Conservation (phyloP, 164 flowering plant species). For the Aristolochia californica region DNA sequence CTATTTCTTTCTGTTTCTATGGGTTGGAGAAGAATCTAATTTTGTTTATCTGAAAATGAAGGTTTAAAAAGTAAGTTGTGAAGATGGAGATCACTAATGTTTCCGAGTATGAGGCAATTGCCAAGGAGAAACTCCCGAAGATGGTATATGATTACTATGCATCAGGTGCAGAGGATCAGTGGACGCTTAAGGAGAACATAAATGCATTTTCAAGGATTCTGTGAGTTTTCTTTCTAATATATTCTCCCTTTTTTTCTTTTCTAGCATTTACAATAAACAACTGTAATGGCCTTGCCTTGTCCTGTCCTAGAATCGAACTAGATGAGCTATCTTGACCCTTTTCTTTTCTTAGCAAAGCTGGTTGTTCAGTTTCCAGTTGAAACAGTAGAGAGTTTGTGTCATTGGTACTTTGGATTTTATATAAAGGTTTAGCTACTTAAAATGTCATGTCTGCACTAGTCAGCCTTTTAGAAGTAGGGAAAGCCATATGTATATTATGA, state of each 20-base stretch:
- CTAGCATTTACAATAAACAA: too few species aligned
- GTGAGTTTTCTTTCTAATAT: constrained; percentile 28
- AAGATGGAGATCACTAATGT: constrained; percentile 80
- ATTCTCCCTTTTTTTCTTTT: not conserved
- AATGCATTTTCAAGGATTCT: constrained; percentile 77
- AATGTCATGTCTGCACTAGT: too few species aligned
- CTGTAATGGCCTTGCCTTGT: too few species aligned
- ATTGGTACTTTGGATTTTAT: too few species aligned
- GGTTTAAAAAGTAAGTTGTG: not conserved
- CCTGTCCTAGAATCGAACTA: too few species aligned
- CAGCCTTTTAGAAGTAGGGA: too few species aligned
- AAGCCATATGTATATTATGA: too few species aligned
- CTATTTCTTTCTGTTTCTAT: not conserved
- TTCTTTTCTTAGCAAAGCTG: too few species aligned
- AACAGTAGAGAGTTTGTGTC: too few species aligned
- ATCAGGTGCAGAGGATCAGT: constrained; percentile 95
- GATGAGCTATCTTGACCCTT: too few species aligned
- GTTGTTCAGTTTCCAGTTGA: too few species aligned
- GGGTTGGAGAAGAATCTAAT: not conserved
- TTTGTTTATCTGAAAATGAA: constrained; percentile 1
- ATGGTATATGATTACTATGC: constrained; percentile 90
- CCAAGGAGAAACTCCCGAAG: constrained; percentile 82
- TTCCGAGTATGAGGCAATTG: constrained; percentile 64
- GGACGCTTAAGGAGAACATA: constrained; percentile 78
- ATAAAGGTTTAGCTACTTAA: too few species aligned